Evolutionary conservation across 2,329 filamentous ascomycete genomes (phyloP).

Genomic region (Mollisiaceae sp.): DNA sequence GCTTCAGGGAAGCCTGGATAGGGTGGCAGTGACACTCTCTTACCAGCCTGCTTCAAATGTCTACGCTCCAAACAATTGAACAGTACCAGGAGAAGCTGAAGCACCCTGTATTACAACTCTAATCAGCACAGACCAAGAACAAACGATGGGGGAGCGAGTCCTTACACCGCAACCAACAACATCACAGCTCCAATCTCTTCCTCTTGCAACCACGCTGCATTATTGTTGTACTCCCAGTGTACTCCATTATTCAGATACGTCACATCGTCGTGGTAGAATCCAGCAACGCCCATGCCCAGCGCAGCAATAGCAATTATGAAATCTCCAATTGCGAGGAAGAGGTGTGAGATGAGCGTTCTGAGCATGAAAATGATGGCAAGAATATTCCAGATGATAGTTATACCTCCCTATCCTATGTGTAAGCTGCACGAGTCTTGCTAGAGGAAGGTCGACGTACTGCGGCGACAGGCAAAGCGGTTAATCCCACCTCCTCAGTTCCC

Average conservation of each 20-base stretch:
- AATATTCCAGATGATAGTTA: constrained; percentile 9
- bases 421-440: neutral
- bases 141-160: too few species aligned
- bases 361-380: constrained; percentile 1
- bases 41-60: constrained; percentile 5
- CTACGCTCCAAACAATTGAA: constrained; percentile 10
- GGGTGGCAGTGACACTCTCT: neutral
- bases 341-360: neutral
- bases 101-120: neutral
- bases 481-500: neutral
- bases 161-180: constrained; percentile 16
- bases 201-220: neutral
- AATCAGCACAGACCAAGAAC: neutral
- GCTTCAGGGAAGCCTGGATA: neutral
- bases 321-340: constrained; percentile 9
- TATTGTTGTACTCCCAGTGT: constrained; percentile 3
- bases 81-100: constrained; percentile 9
- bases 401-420: neutral
- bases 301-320: neutral
- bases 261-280: constrained; percentile 11
- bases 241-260: constrained; percentile 13
- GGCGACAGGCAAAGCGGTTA: constrained; percentile 14
- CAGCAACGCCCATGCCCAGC: neutral
- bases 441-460: neutral
- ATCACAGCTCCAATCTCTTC: constrained; percentile 12